Evolutionary conservation across 2,329 filamentous ascomycete genomes (phyloP).

Genomic region (Neurospora sp.): DNA sequence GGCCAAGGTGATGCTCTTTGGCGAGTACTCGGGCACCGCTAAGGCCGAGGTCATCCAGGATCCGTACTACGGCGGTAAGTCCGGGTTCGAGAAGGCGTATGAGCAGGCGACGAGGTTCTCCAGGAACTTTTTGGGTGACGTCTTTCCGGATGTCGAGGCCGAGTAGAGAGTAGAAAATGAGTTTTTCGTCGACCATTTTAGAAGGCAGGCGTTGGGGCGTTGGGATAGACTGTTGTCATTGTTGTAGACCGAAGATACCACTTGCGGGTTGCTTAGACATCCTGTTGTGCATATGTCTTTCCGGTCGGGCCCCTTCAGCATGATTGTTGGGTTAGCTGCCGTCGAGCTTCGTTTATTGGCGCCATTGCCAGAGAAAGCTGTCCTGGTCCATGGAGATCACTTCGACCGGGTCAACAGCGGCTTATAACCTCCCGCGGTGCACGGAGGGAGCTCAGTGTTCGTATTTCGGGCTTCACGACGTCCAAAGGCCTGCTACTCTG

Average conservation of each 20-base stretch:
- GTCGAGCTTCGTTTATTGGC: too few species aligned
- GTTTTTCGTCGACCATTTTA: background rate
- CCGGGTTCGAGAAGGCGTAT: slow-evolving; percentile 79
- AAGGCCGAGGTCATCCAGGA: slow-evolving; percentile 68
- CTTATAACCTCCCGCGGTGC: background rate
- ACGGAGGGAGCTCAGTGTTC: background rate
- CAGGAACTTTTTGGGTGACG: slow-evolving; percentile 60
- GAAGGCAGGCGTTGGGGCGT: background rate
- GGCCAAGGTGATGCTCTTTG: slow-evolving; percentile 71
- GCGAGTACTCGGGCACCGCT: slow-evolving; percentile 62
- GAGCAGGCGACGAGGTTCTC: slow-evolving; percentile 74
- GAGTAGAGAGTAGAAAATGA: slow-evolving; percentile 9
- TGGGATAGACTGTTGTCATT: background rate
- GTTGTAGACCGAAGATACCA: background rate
- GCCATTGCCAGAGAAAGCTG: background rate
- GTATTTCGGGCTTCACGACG: background rate
- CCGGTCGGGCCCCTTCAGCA: background rate
- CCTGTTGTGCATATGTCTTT: background rate
- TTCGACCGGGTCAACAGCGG: background rate
- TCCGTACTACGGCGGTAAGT: slow-evolving; percentile 82
- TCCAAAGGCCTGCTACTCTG: background rate
- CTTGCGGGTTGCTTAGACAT: background rate
- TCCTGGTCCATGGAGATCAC: background rate
- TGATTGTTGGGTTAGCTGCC: too few species aligned
- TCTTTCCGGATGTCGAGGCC: slow-evolving; percentile 31